These are phyloP conservation scores for Dioscorea cayenensis DNA, from an alignment of 116 monocot species.

Conservation along the genomic window DNA sequence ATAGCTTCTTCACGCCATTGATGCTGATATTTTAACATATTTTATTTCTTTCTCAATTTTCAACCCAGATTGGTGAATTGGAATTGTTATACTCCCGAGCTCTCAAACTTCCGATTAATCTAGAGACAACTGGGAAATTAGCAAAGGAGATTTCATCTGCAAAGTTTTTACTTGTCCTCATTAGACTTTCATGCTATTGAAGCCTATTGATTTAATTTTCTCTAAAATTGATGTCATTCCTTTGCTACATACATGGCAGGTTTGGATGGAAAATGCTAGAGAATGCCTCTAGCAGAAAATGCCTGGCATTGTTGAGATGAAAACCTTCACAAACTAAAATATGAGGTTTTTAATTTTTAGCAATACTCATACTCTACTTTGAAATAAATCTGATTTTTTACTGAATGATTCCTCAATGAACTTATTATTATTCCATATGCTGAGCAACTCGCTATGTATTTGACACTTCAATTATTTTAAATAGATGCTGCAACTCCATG, in stretches of 20 bases:
- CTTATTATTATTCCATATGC: not conserved
- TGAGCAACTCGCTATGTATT: not conserved
- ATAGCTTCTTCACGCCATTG: no score
- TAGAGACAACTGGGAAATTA: slow-evolving; percentile 38
- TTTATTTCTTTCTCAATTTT: no score
- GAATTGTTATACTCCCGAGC: slow-evolving; percentile 45
- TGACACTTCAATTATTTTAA: not conserved
- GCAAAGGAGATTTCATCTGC: slow-evolving; percentile 42
- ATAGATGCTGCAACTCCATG: slow-evolving; percentile 54
- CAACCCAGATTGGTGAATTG: slow-evolving; percentile 44
- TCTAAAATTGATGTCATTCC: not conserved
- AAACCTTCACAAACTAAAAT: slow-evolving; percentile 37
- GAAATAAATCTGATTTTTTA: not conserved
- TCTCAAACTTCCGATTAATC: slow-evolving; percentile 37
- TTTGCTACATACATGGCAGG: slow-evolving; percentile 22
- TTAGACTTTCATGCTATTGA: not conserved
- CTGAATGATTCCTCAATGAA: no score
- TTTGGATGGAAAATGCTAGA: slow-evolving; percentile 36
- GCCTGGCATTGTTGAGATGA: slow-evolving; percentile 31
- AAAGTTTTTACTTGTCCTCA: slow-evolving; percentile 30
- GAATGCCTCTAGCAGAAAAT: slow-evolving; percentile 30
- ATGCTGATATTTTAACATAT: no score
- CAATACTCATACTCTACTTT: not conserved
- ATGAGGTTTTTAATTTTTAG: slow-evolving; percentile 25
- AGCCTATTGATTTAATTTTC: not conserved